A percentile compares a stretch with the other conserved stretches of the same genome.
Evolutionary conservation across 1,284 basidiomycete genomes (phyloP).

Genomic region (Pseudozyma thailandica): DNA sequence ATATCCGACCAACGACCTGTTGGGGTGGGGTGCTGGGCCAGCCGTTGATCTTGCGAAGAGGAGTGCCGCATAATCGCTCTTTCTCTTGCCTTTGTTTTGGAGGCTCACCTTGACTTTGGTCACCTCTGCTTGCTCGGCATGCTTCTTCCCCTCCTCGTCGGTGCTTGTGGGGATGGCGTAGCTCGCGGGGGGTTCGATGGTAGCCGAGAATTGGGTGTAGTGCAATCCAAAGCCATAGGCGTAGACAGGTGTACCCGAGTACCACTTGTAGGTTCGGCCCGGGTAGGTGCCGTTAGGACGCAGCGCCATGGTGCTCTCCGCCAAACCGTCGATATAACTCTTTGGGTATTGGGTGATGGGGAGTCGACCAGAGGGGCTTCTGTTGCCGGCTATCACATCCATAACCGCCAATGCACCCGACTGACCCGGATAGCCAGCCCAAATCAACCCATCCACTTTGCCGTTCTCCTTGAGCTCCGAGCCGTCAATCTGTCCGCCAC

Average conservation of each 20-base stretch:
- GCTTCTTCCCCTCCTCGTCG: not conserved
- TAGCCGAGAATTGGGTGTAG: conserved; percentile 13
- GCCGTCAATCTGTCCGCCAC: conserved; percentile 28
- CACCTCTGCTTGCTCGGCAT: conserved; percentile 10
- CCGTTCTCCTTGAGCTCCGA: conserved; percentile 2
- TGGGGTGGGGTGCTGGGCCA: conserved; percentile 22
- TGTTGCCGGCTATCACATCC: conserved; percentile 10
- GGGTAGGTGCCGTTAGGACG: conserved; percentile 13
- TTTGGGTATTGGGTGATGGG: conserved; percentile 33
- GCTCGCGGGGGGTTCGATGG: not conserved
- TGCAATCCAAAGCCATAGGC: conserved; percentile 22
- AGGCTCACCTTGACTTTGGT: not conserved
- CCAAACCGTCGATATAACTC: conserved; percentile 7
- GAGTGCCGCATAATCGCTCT: conserved; percentile 24
- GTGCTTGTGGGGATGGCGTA: conserved; percentile 4
- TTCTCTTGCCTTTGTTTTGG: conserved; percentile 8
- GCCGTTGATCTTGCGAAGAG: conserved; percentile 13
- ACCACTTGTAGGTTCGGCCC: conserved; percentile 34
- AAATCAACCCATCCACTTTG: conserved; percentile 7
- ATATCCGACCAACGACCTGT: conserved; percentile 14
- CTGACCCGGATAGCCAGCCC: conserved; percentile 33
- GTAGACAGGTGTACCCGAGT: conserved; percentile 12
- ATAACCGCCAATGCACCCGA: conserved; percentile 14
- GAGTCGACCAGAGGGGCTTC: conserved; percentile 10
- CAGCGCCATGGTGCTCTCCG: conserved; percentile 11